Conservation (phyloP, 2,329 filamentous ascomycete genomes). For the Lachnellula hyalina region DNA sequence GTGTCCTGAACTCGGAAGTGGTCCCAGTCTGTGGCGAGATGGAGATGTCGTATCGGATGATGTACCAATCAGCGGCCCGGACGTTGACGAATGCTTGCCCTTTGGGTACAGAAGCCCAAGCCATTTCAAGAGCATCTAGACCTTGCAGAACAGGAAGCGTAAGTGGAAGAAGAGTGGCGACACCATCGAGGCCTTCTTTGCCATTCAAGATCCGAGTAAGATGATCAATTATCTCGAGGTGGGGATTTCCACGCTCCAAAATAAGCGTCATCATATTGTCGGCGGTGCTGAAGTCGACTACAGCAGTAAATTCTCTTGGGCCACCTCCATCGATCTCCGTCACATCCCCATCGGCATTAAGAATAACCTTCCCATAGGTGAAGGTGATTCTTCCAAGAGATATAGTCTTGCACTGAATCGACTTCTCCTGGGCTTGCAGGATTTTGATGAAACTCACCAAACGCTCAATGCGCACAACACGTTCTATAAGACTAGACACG, state of each 20-base stretch:
- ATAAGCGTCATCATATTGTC: conserved; percentile 48
- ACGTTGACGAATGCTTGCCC: conserved; percentile 48
- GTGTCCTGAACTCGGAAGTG: conserved; percentile 26
- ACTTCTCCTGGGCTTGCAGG: conserved; percentile 50
- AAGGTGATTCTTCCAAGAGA: conserved; percentile 62
- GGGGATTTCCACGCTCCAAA: conserved; percentile 60
- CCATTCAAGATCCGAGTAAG: conserved; percentile 54
- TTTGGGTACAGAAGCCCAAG: conserved; percentile 39
- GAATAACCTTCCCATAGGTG: conserved; percentile 47
- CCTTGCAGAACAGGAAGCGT: conserved; percentile 62
- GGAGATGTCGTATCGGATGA: conserved; percentile 47
- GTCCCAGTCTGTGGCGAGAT: conserved; percentile 25
- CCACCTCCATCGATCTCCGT: conserved; percentile 13
- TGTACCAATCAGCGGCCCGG: conserved; percentile 52
- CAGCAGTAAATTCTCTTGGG: conserved; percentile 42
- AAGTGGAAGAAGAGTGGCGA: conserved; percentile 50
- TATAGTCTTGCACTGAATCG: conserved; percentile 53
- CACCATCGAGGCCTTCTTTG: conserved; percentile 42
- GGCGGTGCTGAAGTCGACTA: conserved; percentile 50
- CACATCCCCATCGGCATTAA: conserved; percentile 16
- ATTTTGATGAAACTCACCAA: conserved; percentile 66
- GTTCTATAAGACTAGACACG: conserved; percentile 26
- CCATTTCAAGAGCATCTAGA: conserved; percentile 54
- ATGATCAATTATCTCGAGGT: conserved; percentile 56
- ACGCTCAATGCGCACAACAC: conserved; percentile 55